phyloP scores from a whole-genome alignment of 176 grass and related monocot genomes.

The Phoenix roebelenii region DNA sequence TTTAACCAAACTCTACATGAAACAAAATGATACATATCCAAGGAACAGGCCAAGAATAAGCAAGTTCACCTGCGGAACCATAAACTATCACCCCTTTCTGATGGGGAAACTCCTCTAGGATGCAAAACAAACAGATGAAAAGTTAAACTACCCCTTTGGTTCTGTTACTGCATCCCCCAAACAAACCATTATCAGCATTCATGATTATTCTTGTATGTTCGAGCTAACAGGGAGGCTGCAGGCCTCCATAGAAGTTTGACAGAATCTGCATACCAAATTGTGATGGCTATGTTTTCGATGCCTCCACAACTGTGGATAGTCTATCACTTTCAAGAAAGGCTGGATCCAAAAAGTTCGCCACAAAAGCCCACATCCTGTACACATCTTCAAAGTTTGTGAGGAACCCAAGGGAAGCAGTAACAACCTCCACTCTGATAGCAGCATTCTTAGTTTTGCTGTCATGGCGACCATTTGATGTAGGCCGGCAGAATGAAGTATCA shows the following conservation, averaged over 20 bases:
- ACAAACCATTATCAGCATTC: neutral
- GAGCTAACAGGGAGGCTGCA: neutral
- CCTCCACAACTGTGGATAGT: conserved; percentile 71
- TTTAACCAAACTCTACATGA: conserved; percentile 53
- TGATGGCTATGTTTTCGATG: conserved; percentile 40
- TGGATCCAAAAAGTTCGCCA: conserved; percentile 84
- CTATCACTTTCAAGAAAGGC: conserved; percentile 67
- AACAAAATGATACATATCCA: conserved; percentile 15
- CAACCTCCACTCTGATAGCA: conserved; percentile 55
- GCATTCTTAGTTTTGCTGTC: conserved; percentile 51
- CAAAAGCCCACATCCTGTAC: conserved; percentile 86
- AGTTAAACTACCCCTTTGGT: conserved; percentile 19
- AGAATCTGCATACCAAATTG: neutral
- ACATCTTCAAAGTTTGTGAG: conserved; percentile 98
- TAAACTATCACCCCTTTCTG: conserved; percentile 31
- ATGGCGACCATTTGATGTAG: conserved; percentile 36
- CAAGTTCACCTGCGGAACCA: conserved; percentile 39
- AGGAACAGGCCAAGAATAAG: conserved; percentile 46
- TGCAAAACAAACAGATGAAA: conserved; percentile 38
- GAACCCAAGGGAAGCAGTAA: conserved; percentile 93
- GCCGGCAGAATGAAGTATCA: conserved; percentile 40
- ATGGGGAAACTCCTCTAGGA: conserved; percentile 28
- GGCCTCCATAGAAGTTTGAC: neutral
- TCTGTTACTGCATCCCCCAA: conserved; percentile 4
- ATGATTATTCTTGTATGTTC: neutral